Base-by-base conservation (phyloP, 106 monocot genomes). In the Gastrodia elata region DNA sequence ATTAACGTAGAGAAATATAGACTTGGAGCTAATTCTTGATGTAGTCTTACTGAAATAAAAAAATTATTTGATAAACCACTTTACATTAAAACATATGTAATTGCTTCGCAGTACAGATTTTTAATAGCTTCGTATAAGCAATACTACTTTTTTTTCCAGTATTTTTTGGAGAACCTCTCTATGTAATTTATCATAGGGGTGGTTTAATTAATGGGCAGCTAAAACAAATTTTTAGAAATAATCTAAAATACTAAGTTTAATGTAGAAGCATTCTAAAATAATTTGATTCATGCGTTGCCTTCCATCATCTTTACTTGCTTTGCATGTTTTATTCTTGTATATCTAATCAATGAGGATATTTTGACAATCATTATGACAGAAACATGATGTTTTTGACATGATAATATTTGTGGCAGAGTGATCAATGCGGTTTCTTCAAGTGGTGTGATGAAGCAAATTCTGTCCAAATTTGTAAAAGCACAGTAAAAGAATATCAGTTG, bases 371-470 rank as follows among this genome's bases (percentile, higher is more conserved):
- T 22, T 24, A 18, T 64, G 3, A 73, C 40, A 43, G 42, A 46
- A 34, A 36, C 69, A 52, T 18, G 14, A 32, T 22, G 16, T n/a
- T 38, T 38, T 10, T 52, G 37, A 30, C 22, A 28, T 20, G 7
- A 41, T 20, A n/a, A 32, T 22, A 16, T n/a, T 38, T 38, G n/a
- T 52, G 37, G 39, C 22, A 28, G 26, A 59, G 26, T 6, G 61
- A 78, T 14, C 22, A 25, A 36, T 83, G 82, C 36, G 42, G 26
- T 2, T 83, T 61, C 24, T 83, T 83, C 34, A 20, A 64, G 39
- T 83, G 82, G 82, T 83, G 82, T 25, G 82, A 83, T 38, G 48
- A 11, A 32, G 74, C 42, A 1, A 36, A 28, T 35, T 64, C 37
- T 18, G 20, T 41, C 35, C 59, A 42, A 39, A 58, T 11, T 24